phyloP scores from a whole-genome alignment of 2,329 filamentous ascomycete species.

The Fonsecaea nubica region DNA sequence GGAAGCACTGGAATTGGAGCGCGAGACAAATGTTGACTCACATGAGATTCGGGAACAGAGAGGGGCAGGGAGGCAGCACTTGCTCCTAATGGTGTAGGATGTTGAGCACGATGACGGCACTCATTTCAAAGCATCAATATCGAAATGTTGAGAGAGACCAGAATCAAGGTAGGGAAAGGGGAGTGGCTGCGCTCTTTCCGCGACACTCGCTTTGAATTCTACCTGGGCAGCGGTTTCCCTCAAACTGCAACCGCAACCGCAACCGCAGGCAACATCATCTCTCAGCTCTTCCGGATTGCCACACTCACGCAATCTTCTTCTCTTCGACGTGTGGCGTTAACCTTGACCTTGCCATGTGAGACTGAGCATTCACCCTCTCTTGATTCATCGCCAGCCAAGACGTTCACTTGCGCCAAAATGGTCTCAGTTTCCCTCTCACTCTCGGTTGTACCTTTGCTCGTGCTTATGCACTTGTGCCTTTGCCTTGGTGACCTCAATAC shows the following conservation, averaged over 20 bases:
- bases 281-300: background rate
- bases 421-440: background rate
- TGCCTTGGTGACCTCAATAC: constrained; percentile 19
- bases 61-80: background rate
- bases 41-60: background rate
- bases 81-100: background rate
- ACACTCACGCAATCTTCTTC: background rate
- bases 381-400: background rate
- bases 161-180: background rate
- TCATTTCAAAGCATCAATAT: background rate
- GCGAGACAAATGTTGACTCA: background rate
- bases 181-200: background rate
- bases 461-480: constrained; percentile 13
- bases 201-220: background rate
- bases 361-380: background rate
- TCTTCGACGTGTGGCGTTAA: too few relatives aligned
- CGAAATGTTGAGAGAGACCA: background rate
- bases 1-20: background rate
- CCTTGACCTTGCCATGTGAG: background rate
- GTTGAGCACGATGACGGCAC: background rate
- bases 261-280: background rate
- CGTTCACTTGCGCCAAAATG: background rate
- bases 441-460: constrained; percentile 14
- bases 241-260: too few relatives aligned
- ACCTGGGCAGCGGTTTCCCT: background rate